Evolutionary conservation across 2,329 filamentous ascomycete genomes (phyloP).

Genomic region (Colletotrichum noveboracense): DNA sequence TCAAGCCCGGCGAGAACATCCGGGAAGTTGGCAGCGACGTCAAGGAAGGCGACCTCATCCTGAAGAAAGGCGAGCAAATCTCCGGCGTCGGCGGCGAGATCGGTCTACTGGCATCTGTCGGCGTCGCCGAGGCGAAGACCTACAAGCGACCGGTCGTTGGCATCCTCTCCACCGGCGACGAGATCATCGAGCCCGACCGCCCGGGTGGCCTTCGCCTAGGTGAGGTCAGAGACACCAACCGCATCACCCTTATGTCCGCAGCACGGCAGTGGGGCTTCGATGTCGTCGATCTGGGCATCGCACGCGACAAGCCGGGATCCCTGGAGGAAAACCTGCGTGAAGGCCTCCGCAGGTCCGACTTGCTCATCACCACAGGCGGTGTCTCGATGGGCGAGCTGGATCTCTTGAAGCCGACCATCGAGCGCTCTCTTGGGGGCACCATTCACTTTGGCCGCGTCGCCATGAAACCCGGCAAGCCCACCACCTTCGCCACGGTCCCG

Average conservation of each 20-base stretch:
- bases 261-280: slow-evolving; percentile 77
- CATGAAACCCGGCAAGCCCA: slow-evolving; percentile 99
- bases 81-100: slow-evolving; percentile 90
- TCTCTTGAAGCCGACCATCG: slow-evolving; percentile 94
- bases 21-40: slow-evolving; percentile 92
- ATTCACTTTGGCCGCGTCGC: slow-evolving; percentile 96
- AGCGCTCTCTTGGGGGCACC: slow-evolving; percentile 84
- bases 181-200: slow-evolving; percentile 79
- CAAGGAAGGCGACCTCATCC: slow-evolving; percentile 68
- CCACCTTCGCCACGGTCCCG: slow-evolving; percentile 91
- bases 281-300: slow-evolving; percentile 86
- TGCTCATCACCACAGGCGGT: slow-evolving; percentile 91
- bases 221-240: slow-evolving; percentile 92
- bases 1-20: slow-evolving; percentile 84
- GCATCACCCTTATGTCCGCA: slow-evolving; percentile 84
- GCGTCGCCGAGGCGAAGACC: slow-evolving; percentile 71
- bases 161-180: slow-evolving; percentile 92
- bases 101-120: slow-evolving; percentile 86
- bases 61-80: slow-evolving; percentile 81
- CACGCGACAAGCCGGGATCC: slow-evolving; percentile 72
- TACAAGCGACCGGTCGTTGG: slow-evolving; percentile 82
- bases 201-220: slow-evolving; percentile 71
- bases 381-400: slow-evolving; percentile 99
- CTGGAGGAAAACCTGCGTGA: slow-evolving; percentile 80
- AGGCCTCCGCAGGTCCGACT: slow-evolving; percentile 75